Evolutionary conservation across 1,284 basidiomycete species (phyloP).

Genomic region (Athelia sp.): DNA sequence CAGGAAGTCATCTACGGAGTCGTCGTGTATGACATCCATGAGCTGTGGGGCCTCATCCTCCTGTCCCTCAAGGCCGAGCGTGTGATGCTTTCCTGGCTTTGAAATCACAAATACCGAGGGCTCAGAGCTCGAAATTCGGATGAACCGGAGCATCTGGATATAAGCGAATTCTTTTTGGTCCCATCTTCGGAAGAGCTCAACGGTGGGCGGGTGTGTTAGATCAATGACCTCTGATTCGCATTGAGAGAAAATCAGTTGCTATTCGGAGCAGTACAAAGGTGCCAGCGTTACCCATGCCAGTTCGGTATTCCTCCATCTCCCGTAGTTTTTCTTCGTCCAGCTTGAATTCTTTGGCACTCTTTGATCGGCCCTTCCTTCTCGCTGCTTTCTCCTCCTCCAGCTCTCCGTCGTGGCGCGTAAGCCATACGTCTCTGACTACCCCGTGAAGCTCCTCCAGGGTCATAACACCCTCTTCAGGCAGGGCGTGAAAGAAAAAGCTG

Average conservation of each 20-base stretch:
- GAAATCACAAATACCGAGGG: constrained; percentile 47
- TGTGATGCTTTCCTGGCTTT: constrained; percentile 52
- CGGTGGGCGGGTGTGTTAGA: constrained; percentile 70
- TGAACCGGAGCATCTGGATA: constrained; percentile 70
- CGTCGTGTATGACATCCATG: constrained; percentile 28
- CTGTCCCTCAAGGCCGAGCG: constrained; percentile 18
- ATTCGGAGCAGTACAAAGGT: background rate
- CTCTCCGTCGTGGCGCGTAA: constrained; percentile 67
- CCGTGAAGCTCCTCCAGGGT: constrained; percentile 66
- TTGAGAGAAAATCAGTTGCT: constrained; percentile 1
- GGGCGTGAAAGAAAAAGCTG: constrained; percentile 73
- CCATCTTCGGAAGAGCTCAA: constrained; percentile 73
- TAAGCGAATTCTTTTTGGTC: constrained; percentile 72
- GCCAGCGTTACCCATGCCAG: constrained; percentile 69
- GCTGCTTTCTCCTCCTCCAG: constrained; percentile 58
- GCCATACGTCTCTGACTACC: constrained; percentile 67
- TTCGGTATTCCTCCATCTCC: constrained; percentile 73
- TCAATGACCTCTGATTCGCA: constrained; percentile 80
- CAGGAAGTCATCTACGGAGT: background rate
- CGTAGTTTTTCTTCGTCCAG: constrained; percentile 68
- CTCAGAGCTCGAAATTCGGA: constrained; percentile 61
- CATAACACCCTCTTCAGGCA: constrained; percentile 59
- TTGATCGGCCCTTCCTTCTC: constrained; percentile 75
- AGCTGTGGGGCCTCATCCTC: constrained; percentile 8
- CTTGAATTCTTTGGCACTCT: constrained; percentile 64